Percentiles rank a stretch among this genome's conserved stretches.
Conservation (phyloP, 768 basidiomycete genomes). For the Mycena sanguinolenta region DNA sequence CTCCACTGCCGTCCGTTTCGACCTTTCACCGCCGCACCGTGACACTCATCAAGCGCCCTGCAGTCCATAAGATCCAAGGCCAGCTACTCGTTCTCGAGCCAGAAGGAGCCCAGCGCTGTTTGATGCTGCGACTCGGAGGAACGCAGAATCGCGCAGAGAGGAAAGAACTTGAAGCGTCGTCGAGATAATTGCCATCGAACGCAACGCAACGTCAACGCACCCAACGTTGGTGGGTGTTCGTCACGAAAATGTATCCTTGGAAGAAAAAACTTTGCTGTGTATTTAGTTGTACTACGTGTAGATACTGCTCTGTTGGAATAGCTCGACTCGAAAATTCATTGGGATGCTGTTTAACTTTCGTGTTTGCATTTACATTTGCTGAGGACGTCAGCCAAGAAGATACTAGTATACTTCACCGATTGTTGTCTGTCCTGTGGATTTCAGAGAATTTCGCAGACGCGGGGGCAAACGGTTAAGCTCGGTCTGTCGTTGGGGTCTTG, state of each 20-base stretch:
- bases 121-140: conserved; percentile 23
- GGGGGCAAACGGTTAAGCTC: no score
- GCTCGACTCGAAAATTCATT: not conserved
- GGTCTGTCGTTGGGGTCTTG: no score
- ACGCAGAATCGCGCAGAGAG: not conserved
- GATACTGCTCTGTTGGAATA: conserved; percentile 4
- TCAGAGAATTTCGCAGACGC: no score
- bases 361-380: no score
- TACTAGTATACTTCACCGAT: no score
- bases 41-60: conserved; percentile 34
- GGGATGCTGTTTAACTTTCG: no score
- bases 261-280: conserved; percentile 27
- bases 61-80: conserved; percentile 36
- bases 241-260: conserved; percentile 29
- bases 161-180: not conserved
- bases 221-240: conserved; percentile 29
- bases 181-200: not conserved
- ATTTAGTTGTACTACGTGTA: conserved; percentile 25
- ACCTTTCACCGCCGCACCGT: conserved; percentile 29
- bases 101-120: conserved; percentile 19
- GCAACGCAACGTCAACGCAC: not conserved
- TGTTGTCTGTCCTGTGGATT: no score
- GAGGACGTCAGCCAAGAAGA: no score
- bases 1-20: conserved; percentile 38
- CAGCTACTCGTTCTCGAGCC: conserved; percentile 23